Evolutionary conservation across 179 eudicot species (phyloP).

Genomic region (Nepenthes alata): DNA sequence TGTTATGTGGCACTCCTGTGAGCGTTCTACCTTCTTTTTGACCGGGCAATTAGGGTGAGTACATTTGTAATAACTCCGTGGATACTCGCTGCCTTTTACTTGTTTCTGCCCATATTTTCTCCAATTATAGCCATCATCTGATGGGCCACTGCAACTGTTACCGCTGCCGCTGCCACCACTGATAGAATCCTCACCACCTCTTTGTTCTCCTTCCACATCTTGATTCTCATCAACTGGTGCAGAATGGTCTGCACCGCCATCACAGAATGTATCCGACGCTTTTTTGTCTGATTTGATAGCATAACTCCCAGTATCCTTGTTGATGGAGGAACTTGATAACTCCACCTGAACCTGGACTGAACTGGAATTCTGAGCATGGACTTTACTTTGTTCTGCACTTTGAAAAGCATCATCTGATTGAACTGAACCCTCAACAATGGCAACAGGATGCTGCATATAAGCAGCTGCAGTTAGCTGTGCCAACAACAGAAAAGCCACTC

Average conservation of each 20-base stretch:
- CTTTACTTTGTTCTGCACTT: conserved; percentile 16
- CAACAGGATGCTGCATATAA: conserved; percentile 17
- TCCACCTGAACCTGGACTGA: conserved; percentile 11
- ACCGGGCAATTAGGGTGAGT: conserved; percentile 42
- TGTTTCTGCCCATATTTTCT: conserved; percentile 62
- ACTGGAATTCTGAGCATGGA: conserved; percentile 5
- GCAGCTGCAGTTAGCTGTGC: conserved; percentile 11
- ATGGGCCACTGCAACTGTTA: conserved; percentile 6
- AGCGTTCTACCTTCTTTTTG: conserved; percentile 45
- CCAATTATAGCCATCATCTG: conserved; percentile 52
- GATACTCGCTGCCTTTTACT: conserved; percentile 59
- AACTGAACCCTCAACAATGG: conserved; percentile 15
- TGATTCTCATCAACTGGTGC: conserved; percentile 24
- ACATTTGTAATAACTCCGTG: conserved; percentile 55
- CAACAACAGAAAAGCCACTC: not conserved
- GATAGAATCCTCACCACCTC: conserved; percentile 17
- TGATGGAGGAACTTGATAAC: conserved; percentile 9
- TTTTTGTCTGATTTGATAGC: conserved; percentile 9
- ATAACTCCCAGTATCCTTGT: conserved; percentile 11
- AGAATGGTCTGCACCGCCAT: conserved; percentile 12
- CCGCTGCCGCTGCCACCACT: conserved; percentile 22
- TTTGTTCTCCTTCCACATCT: conserved; percentile 28
- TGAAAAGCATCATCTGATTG: conserved; percentile 15
- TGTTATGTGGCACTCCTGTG: conserved; percentile 41
- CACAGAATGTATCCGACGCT: conserved; percentile 4